Conservation (phyloP, 768 basidiomycete genomes). For the Udeniomyces megalosporus region DNA sequence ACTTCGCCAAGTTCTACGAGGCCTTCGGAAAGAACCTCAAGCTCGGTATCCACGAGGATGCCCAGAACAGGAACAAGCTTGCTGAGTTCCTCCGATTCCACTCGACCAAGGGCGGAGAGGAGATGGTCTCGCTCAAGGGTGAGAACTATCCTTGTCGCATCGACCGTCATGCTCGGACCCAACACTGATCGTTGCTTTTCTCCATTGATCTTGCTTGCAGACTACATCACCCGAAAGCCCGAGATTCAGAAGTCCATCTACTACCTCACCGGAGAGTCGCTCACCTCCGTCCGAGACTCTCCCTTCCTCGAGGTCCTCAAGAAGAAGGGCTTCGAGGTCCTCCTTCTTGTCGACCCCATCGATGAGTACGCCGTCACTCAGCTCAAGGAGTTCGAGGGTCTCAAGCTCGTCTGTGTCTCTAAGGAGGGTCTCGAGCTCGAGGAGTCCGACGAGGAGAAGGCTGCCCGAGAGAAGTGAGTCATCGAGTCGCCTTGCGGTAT, state of each 20-base stretch:
- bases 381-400: slow-evolving; percentile 96
- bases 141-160: slow-evolving; percentile 16
- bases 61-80: slow-evolving; percentile 97
- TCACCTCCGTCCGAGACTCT: slow-evolving; percentile 74
- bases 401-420: slow-evolving; percentile 93
- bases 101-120: slow-evolving; percentile 85
- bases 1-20: slow-evolving; percentile 75
- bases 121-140: slow-evolving; percentile 88
- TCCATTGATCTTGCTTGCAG: slow-evolving; percentile 30
- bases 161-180: background rate
- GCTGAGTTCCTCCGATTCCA: slow-evolving; percentile 97
- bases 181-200: slow-evolving; percentile 10
- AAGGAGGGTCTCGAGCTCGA: slow-evolving; percentile 99
- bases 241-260: slow-evolving; percentile 98
- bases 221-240: slow-evolving; percentile 99
- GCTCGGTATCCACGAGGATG: slow-evolving; percentile 97
- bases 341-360: slow-evolving; percentile 94
- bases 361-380: slow-evolving; percentile 98
- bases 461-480: slow-evolving; percentile 50
- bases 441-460: slow-evolving; percentile 98
- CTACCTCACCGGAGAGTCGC: slow-evolving; percentile 97
- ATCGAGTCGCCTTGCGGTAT: too few species aligned
- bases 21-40: slow-evolving; percentile 98
- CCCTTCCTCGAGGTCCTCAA: slow-evolving; percentile 98
- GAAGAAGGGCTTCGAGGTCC: slow-evolving; percentile 98